Base-by-base conservation (phyloP, 129 eudicot genomes). In the Escallonia rubra region DNA sequence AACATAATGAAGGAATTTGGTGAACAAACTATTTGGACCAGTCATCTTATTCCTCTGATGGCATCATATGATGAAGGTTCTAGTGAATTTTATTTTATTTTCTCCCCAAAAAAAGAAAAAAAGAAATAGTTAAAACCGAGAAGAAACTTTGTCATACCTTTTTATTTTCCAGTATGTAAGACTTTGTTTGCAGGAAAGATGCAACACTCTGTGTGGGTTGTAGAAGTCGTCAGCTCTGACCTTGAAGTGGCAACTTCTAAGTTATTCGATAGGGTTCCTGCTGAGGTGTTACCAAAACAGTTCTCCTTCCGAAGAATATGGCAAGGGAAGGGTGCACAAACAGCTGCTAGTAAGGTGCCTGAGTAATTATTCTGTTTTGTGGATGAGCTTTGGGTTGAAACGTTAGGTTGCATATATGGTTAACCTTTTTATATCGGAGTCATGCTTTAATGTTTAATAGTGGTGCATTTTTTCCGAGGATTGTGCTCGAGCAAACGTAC, bases 21-120 rank as follows among this genome's bases (percentile, higher is more conserved):
- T 80, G 99, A 93, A 72, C 79, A 70, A 80, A 93, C 96, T 45
- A 89, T 93, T 64, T 93, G 99, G 99, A 93, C 93, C 34, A 85
- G 96, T 61, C 87, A 89, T 23, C 76, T 65, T 78, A 75, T 89
- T 66, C 95, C 99, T 41, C 79, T 93, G 47, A 85, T 93, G 91
- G 96, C 90, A 47, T 89, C 99, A 41, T 85, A 84, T 80, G 87
- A 87, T 76, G 89, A 83, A 86, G 99, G 99, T 89, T 78, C 34
- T 23, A 23, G 34, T 23, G 0, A 23, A 23, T 23, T 50, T 69
- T n/a, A 11, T 63, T 47, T n/a, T n/a, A 23, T 23, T 23, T 23
- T 23, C 34, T 23, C 52, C 8, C 48, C 43, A 34, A 46, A 57
- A 41, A 57, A 23, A 23, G 34, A 23, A 23, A 23, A 23, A 23